phyloP scores from a whole-genome alignment of 805 yeast species.

The Hanseniaspora thailandica region DNA sequence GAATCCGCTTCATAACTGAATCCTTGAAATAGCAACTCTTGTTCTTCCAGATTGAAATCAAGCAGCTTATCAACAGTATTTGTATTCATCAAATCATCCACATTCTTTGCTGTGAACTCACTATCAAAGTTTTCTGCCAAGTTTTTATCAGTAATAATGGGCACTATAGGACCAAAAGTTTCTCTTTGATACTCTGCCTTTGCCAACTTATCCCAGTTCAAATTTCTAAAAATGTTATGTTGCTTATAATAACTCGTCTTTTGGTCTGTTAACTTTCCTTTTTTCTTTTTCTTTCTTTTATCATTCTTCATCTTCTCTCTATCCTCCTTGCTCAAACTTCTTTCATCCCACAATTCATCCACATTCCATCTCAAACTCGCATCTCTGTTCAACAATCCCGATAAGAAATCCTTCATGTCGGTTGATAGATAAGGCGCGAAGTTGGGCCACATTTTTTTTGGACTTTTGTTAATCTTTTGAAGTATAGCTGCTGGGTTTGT shows the following conservation, averaged over 20 bases:
- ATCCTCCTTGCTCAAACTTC: slow-evolving; percentile 13
- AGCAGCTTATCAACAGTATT: slow-evolving; percentile 14
- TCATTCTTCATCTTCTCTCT: slow-evolving; percentile 7
- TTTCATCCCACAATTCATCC: slow-evolving; percentile 39
- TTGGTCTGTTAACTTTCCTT: slow-evolving; percentile 25
- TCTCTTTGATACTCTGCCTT: slow-evolving; percentile 34
- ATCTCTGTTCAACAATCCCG: slow-evolving; percentile 54
- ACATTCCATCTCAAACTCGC: slow-evolving; percentile 56
- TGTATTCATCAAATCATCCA: slow-evolving; percentile 28
- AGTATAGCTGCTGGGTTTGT: slow-evolving; percentile 62
- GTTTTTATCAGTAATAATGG: slow-evolving; percentile 67
- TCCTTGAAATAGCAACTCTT: slow-evolving; percentile 27
- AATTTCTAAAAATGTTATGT: slow-evolving; percentile 65
- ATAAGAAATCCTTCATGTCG: slow-evolving; percentile 67
- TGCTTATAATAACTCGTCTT: slow-evolving; percentile 35
- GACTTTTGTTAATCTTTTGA: slow-evolving; percentile 62
- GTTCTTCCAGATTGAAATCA: slow-evolving; percentile 12
- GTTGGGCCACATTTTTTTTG: slow-evolving; percentile 33
- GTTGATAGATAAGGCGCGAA: slow-evolving; percentile 66
- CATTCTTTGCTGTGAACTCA: slow-evolving; percentile 62
- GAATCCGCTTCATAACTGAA: slow-evolving; percentile 30
- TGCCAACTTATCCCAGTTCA: slow-evolving; percentile 55
- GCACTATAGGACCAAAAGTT: slow-evolving; percentile 65
- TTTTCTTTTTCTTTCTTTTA: slow-evolving; percentile 19
- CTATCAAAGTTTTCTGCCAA: slow-evolving; percentile 75